Evolutionary conservation across 495 filamentous ascomycete genomes (phyloP), one percentile per base, ranked within the genome.

Genomic region (Melanomma pulvis-pyrius): DNA sequence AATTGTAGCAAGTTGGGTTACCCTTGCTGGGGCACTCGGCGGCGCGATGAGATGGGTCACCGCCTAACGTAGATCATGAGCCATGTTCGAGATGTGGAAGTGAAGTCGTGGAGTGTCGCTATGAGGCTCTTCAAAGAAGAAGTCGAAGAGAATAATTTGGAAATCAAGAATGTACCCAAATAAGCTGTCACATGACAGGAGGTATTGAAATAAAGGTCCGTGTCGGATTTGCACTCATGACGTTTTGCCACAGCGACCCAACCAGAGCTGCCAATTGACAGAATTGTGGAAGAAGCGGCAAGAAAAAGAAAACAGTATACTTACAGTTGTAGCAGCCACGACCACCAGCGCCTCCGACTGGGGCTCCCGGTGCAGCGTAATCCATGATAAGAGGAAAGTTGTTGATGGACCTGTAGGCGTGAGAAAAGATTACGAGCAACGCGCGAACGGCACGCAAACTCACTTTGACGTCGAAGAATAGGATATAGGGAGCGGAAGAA

Each of bases 11-110:
- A 75, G 93, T 96, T 49, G 92, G 90, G 61, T 88, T 91, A 64
- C 91, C 92, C 80, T 92, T 91, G 83, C 89, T 92, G 69, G 93
- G 93, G 84, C 93, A 98, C 72, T 97, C 93, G 73, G 92, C 92
- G 71, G 92, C 91, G 81, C 90, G 89, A 76, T 93, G 90, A 67
- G 87, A 83, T 63, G 83, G 78, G 77, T 91, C 89, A 75, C 90
- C 90, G 76, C 90, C 90, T 93, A 54, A 7, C 26, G 49, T 3
- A 66, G 49, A 67, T 61, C 67, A 55, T 76, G 59, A 73, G 74
- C 59, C 41, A n/a, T 3, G 15, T 50, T 30, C 59, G 30, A 52
- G 17, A 25, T 9, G 28, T 21, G 2, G 12, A 53, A 29, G 30
- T 28, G 24, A 47, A 50, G 22, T 8, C 28, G 47, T 15, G 15